Percentiles rank a stretch among this genome's conserved stretches.
These are phyloP conservation scores for Colletotrichum gigasporum DNA, from an alignment of 2,329 filamentous ascomycete species.

Conservation along the genomic window DNA sequence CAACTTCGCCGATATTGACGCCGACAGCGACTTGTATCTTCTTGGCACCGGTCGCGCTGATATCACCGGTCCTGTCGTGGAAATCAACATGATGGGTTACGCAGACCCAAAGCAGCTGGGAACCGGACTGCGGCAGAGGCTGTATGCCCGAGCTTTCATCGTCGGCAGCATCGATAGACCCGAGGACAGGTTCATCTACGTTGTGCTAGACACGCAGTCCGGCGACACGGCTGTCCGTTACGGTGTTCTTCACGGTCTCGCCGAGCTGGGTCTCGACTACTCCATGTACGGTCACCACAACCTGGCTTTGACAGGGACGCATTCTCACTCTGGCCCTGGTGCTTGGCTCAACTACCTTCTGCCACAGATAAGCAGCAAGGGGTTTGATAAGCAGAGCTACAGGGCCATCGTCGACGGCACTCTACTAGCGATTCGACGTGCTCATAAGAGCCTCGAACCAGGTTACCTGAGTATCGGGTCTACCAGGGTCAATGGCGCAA, in stretches of 20 bases:
- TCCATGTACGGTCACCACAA: conserved; percentile 80
- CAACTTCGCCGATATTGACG: background rate
- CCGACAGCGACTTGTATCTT: conserved; percentile 51
- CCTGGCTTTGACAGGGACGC: conserved; percentile 88
- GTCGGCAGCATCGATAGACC: conserved; percentile 73
- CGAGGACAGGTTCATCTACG: conserved; percentile 80
- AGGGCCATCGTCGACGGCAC: conserved; percentile 87
- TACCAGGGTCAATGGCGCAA: conserved; percentile 74
- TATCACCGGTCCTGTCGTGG: conserved; percentile 78
- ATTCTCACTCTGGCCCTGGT: conserved; percentile 89
- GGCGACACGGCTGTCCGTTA: conserved; percentile 89
- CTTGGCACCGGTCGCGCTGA: conserved; percentile 64
- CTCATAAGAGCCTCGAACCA: conserved; percentile 66
- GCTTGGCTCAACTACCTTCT: conserved; percentile 94
- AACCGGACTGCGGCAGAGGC: conserved; percentile 81
- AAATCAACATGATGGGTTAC: conserved; percentile 92
- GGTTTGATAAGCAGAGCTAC: conserved; percentile 87
- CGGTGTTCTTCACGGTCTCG: conserved; percentile 80
- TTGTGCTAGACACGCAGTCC: conserved; percentile 86
- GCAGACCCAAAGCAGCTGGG: conserved; percentile 83
- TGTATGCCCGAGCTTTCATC: conserved; percentile 90
- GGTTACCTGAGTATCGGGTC: conserved; percentile 75
- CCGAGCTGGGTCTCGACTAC: conserved; percentile 75
- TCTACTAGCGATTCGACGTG: conserved; percentile 79
- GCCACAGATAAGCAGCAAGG: conserved; percentile 86